Base-by-base conservation (phyloP, 2,329 filamentous ascomycete species). In the Phoma sp. region DNA sequence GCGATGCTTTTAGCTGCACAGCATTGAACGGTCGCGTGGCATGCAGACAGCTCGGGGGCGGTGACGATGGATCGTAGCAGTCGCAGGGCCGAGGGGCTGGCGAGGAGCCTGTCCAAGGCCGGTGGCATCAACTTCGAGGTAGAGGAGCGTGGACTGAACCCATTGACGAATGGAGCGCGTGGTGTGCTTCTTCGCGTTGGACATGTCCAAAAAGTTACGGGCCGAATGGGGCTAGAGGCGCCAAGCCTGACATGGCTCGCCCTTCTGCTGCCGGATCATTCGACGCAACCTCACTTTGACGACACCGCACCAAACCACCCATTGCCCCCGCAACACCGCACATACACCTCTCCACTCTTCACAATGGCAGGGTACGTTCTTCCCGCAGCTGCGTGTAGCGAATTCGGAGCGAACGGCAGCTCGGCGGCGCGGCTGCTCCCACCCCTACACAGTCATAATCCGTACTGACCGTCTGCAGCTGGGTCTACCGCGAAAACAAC, bases 401-500 rank as follows among this genome's bases (percentile, higher is more conserved):
- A 33, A 3, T 13, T 38, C 25, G 15, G 15, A 36, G 46, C 41
- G 36, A 38, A 51, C 38, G 46, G 37, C 35, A 40, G 51, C 57
- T 43, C 35, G 39, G 57, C 64, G 48, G 51, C 55, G 38, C 43
- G 43, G 48, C 43, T 43, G 54, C 46, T 25, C 55, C 33, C 54
- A 49, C 46, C 24, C 55, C 33, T 53, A 50, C 46, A 47, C 58
- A 44, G 51, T 50, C 48, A 56, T 32, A 61, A 52, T 57, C 57
- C 49, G 52, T 57, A 70, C 72, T 75, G 60, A 75, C 68, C 72
- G 31, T 24, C 41, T 48, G 44, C 61, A 74, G 72, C 68, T 74
- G 68, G 66, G 65, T 92, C 80, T 81, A 90, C 84, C 87, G 88
- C 77, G 83, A 85, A 76, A 94, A 94, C 85, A 85, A 84, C 72